Evolutionary conservation across 2,329 filamentous ascomycete species (phyloP).

Genomic region (Clarireedia monteithiana): DNA sequence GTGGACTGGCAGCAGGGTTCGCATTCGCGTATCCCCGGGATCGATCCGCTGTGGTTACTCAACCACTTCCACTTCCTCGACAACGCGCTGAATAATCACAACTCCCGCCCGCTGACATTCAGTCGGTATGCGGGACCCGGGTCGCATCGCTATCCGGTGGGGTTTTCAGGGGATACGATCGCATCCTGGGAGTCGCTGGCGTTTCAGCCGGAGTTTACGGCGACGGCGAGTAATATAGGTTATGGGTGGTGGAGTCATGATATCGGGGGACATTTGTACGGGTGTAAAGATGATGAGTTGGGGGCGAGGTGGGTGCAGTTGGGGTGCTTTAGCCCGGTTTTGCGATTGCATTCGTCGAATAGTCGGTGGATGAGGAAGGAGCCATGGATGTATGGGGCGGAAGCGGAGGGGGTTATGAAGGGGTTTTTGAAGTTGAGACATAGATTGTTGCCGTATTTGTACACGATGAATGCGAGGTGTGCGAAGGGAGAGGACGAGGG

Average conservation of each 20-base stretch:
- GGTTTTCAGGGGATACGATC: conserved; percentile 55
- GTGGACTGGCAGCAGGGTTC: conserved; percentile 60
- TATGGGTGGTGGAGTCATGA: conserved; percentile 65
- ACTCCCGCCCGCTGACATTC: background rate
- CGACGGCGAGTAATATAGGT: conserved; percentile 57
- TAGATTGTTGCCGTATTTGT: background rate
- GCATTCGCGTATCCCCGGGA: conserved; percentile 44
- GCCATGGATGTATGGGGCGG: conserved; percentile 48
- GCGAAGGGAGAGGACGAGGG: background rate
- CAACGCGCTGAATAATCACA: background rate
- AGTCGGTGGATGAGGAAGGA: conserved; percentile 53
- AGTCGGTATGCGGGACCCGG: background rate
- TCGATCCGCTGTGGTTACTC: conserved; percentile 57
- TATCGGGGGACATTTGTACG: conserved; percentile 55
- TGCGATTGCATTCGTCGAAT: conserved; percentile 52
- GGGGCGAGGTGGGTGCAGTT: conserved; percentile 26
- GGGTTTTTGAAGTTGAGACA: background rate
- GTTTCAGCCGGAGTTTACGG: conserved; percentile 61
- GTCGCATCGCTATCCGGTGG: conserved; percentile 21
- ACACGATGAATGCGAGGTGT: background rate
- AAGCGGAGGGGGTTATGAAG: conserved; percentile 32
- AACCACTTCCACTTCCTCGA: conserved; percentile 58
- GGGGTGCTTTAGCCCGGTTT: conserved; percentile 52
- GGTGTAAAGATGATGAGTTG: conserved; percentile 49
- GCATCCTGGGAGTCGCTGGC: conserved; percentile 52